Conservation (phyloP, 2,329 filamentous ascomycete genomes). For the Neopestalotiopsis sp. region DNA sequence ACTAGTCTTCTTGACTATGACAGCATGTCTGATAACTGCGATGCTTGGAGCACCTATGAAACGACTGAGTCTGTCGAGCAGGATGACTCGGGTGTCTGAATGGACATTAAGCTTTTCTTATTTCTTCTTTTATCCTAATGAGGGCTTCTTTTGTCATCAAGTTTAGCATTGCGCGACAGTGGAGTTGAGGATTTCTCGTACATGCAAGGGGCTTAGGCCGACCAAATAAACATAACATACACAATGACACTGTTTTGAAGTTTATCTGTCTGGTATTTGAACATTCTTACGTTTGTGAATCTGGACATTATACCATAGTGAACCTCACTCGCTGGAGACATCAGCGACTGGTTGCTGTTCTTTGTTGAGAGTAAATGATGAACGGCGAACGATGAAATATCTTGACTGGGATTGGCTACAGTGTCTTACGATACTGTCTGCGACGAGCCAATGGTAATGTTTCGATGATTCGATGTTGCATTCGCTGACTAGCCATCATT, state of each 20-base stretch:
- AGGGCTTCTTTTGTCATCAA: not conserved
- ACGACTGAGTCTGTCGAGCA: not conserved
- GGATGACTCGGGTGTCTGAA: conserved; percentile 18
- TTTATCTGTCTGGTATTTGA: no score
- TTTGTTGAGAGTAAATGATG: no score
- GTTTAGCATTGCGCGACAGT: not conserved
- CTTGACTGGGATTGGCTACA: no score
- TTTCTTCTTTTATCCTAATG: not conserved
- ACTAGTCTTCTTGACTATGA: conserved; percentile 13
- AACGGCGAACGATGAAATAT: no score
- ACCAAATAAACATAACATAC: not conserved
- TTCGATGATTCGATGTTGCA: no score
- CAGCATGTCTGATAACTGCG: conserved; percentile 7
- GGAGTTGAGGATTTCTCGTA: conserved; percentile 1
- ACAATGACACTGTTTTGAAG: not conserved
- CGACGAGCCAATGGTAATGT: no score
- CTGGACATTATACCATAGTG: no score
- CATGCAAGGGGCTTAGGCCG: not conserved
- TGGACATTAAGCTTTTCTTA: not conserved
- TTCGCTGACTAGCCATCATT: no score
- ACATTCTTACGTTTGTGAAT: no score
- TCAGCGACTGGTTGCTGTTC: no score
- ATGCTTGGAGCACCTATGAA: conserved; percentile 13
- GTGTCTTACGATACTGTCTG: no score
- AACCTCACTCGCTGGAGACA: no score